Evolutionary conservation across 75 land plant genomes (phyloP).

Genomic region (Pinus tabuliformis): DNA sequence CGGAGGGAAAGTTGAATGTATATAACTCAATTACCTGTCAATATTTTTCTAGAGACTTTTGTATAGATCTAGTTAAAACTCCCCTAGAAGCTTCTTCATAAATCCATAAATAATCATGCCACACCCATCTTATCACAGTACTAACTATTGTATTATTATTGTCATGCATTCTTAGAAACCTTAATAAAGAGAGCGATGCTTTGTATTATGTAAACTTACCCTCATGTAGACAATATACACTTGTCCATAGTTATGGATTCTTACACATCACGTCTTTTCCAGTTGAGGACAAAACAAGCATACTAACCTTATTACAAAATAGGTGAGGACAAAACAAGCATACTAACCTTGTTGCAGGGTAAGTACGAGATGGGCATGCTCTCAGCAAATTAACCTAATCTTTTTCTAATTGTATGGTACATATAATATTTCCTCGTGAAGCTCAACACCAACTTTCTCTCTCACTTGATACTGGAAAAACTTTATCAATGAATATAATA

Average conservation of each 20-base stretch:
- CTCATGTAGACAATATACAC: background rate
- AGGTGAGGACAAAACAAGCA: background rate
- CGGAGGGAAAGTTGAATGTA: background rate
- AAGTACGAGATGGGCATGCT: background rate
- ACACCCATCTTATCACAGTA: background rate
- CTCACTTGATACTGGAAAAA: too few species aligned
- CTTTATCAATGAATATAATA: too few species aligned
- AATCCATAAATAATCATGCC: background rate
- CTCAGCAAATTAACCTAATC: background rate
- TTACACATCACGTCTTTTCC: background rate
- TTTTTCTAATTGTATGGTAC: slow-evolving; percentile 29
- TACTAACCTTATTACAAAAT: slow-evolving; percentile 3
- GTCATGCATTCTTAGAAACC: background rate
- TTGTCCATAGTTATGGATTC: background rate
- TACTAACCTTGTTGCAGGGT: background rate
- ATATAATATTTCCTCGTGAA: slow-evolving; percentile 53
- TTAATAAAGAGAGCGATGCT: background rate
- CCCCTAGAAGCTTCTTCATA: background rate
- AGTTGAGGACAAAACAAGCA: background rate
- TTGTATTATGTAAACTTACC: background rate
- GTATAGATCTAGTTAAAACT: background rate
- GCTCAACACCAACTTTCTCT: slow-evolving; percentile 40
- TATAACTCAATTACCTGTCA: background rate
- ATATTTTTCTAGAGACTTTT: background rate
- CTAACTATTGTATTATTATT: background rate